Evolutionary conservation across 345 rosid genomes (phyloP).

Genomic region (Salix viminalis): DNA sequence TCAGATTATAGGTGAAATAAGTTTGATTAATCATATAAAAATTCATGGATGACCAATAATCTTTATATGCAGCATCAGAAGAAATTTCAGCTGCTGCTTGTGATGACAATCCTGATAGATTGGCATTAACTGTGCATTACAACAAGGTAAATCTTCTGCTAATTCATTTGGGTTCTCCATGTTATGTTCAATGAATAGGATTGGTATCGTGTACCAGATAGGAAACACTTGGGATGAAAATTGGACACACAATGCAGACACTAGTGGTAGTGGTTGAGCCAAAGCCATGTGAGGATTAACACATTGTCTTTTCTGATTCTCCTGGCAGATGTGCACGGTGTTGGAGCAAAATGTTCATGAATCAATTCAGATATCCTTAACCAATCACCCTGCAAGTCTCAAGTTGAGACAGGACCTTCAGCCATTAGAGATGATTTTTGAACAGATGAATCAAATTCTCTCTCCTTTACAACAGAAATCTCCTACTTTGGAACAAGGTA

Average conservation of each 20-base stretch:
- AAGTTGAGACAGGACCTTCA: constrained; percentile 51
- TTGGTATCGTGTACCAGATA: neutral
- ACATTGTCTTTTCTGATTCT: constrained; percentile 1
- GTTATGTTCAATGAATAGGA: neutral
- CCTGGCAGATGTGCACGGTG: constrained; percentile 55
- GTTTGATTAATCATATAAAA: neutral
- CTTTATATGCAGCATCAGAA: constrained; percentile 49
- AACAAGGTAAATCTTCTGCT: constrained; percentile 46
- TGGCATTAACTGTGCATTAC: constrained; percentile 45
- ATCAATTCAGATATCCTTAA: constrained; percentile 31
- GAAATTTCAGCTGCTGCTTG: constrained; percentile 51
- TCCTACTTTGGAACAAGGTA: constrained; percentile 17
- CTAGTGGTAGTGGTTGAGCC: neutral
- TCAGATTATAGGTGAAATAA: neutral
- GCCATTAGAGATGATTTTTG: constrained; percentile 41
- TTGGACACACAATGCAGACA: neutral
- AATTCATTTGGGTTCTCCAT: neutral
- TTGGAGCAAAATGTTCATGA: constrained; percentile 50
- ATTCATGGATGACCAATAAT: constrained; percentile 2
- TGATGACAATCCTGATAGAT: constrained; percentile 54
- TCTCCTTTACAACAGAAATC: constrained; percentile 21
- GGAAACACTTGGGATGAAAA: neutral
- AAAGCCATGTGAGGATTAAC: neutral
- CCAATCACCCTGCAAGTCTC: constrained; percentile 30
- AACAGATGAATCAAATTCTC: constrained; percentile 44